These are phyloP conservation scores for Cyberlindnera petersonii DNA, from an alignment of 805 yeast species.

Conservation along the genomic window DNA sequence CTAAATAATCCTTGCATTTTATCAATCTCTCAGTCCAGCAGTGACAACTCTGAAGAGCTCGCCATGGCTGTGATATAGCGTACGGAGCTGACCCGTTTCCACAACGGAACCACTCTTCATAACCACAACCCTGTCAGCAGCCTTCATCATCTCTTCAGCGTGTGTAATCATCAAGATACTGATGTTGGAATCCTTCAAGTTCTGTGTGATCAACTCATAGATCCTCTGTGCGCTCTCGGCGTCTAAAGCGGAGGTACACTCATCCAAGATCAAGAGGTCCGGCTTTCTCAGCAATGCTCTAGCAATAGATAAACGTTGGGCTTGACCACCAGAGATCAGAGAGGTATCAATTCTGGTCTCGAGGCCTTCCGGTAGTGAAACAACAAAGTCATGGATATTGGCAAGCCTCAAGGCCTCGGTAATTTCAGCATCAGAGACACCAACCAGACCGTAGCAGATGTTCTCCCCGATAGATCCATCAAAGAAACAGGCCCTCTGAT, in stretches of 20 bases:
- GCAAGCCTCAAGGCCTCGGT: constrained; percentile 39
- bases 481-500: constrained; percentile 69
- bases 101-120: constrained; percentile 45
- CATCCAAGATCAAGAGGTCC: constrained; percentile 63
- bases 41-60: constrained; percentile 31
- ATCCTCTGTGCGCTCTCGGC: constrained; percentile 51
- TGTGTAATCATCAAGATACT: constrained; percentile 71
- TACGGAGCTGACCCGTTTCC: constrained; percentile 41
- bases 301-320: constrained; percentile 80
- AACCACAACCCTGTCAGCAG: constrained; percentile 48
- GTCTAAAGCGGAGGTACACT: constrained; percentile 87
- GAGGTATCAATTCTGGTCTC: constrained; percentile 52
- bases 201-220: constrained; percentile 41
- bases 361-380: constrained; percentile 52
- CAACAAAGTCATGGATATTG: constrained; percentile 52
- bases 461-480: constrained; percentile 74
- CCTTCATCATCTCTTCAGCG: constrained; percentile 57
- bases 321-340: constrained; percentile 83
- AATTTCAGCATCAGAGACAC: constrained; percentile 35
- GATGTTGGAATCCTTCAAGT: constrained; percentile 35
- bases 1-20: too few relatives aligned
- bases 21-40: constrained; percentile 15
- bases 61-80: constrained; percentile 27
- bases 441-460: constrained; percentile 52
- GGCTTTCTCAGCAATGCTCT: constrained; percentile 74